Evolutionary conservation across 2,329 filamentous ascomycete genomes (phyloP), one percentile per base, ranked within the genome.

Genomic region (Fusarium papillatum): DNA sequence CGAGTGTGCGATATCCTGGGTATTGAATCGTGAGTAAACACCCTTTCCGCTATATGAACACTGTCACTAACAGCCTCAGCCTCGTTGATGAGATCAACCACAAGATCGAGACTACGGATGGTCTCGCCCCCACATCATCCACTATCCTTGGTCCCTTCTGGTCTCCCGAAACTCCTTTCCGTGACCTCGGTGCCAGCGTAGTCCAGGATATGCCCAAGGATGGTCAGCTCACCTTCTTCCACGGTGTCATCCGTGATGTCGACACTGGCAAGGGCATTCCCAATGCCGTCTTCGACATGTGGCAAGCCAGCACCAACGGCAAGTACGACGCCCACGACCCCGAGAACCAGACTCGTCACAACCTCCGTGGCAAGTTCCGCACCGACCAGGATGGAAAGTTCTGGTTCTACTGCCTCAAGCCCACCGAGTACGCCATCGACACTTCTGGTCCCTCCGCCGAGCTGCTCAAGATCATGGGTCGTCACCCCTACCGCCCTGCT

Each of bases 61-160:
- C 16, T 53, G 24, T 5, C 0, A 17, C 72, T 75, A 22, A 76
- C 57, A 36, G 3, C n/a, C 22, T 41, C 46, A 66, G 67, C 3
- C 71, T 72, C 19, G 73, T 68, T 46, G 69, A 70, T 8, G 92
- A 94, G 79, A 93, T 93, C 77, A 90, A 90, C 74, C 90, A 92
- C 86, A 90, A 89, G 82, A 86, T 91, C 82, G 85, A 92, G 80
- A 90, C 91, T 75, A 90, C 93, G 69, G 88, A 89, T 68, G 87
- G 88, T 80, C 85, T 90, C 72, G 87, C 89, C 71, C 93, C 93
- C 59, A 95, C 93, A n/a, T 94, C 93, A 5, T 93, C 93, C 72
- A 90, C 93, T 70, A 95, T 95, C 80, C 91, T 95, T 71, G 93
- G 93, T 3, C 93, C 93, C 75, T 95, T 95, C 88, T 95, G 93